Base-by-base conservation (phyloP, 345 rosid genomes). In the Lepidium africanum region DNA sequence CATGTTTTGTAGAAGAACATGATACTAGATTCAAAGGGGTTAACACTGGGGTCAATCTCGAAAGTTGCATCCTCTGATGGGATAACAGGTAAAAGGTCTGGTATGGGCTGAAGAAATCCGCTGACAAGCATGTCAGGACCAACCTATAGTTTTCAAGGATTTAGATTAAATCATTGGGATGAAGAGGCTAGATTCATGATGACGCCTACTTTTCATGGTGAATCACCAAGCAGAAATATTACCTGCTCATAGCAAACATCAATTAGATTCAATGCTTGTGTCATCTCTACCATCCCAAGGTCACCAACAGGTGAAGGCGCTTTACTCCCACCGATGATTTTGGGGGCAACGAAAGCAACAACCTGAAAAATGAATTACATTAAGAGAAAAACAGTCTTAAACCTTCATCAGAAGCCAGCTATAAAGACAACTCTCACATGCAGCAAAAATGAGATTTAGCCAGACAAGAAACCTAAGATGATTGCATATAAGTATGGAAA, bases 281-380 rank as follows among this genome's bases (percentile, higher is more conserved):
- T 78, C 99, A 94, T 91, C 83, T 94, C 96, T 60, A 91, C 92
- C 99, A 94, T 90, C 55, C 99, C 99, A 59, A 94, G 96, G 59
- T 94, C 99, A 80, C 92, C 92, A 62, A 94, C 99, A 23, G 97
- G 97, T 67, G 99, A 77, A 25, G 95, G 97, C 0, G 97, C 97
- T 75, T 79, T 67, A 36, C 72, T 90, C 55, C 99, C 99, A 58
- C 99, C 96, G 58, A 91, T 88, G 48, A 93, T 91, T 81, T 93
- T 93, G 10, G 99, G 99, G 30, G 95, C 97, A 77, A 93, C 83
- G 51, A 93, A 90, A 59, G 99, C 92, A 85, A 62, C 86, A 76
- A 91, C 96, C 99, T 88, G 76, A 67, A 77, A 57, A 39, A 30
- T 10, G 13, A 74, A 53, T 60, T 13, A 30, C 7, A 25, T 3